phyloP scores from a whole-genome alignment of 768 basidiomycete species.

The Panaeolus papilionaceus region DNA sequence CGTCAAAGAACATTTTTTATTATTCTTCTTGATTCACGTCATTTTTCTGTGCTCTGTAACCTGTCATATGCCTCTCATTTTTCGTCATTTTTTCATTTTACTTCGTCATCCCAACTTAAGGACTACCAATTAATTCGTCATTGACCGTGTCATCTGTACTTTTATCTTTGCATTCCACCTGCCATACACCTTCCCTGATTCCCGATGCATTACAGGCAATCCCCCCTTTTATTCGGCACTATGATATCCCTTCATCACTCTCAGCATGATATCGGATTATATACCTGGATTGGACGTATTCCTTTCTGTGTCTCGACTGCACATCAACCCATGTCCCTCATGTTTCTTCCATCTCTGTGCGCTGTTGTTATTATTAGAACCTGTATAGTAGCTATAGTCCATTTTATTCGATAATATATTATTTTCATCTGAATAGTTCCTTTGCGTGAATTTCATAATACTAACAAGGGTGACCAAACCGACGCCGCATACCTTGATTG shows the following conservation, averaged over 20 bases:
- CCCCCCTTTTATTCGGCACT: background rate
- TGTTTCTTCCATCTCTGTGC: constrained; percentile 7
- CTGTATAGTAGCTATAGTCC: constrained; percentile 16
- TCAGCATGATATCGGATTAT: constrained; percentile 12
- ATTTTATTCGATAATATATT: constrained; percentile 15
- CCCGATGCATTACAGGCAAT: constrained; percentile 6
- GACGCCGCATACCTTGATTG: background rate
- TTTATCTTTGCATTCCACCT: constrained; percentile 19
- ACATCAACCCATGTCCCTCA: constrained; percentile 15
- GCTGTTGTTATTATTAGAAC: constrained; percentile 3
- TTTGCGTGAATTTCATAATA: background rate
- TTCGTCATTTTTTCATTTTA: constrained; percentile 20
- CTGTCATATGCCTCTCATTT: constrained; percentile 14
- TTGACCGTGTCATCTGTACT: constrained; percentile 12
- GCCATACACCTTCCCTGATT: constrained; percentile 18
- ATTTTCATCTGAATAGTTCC: background rate
- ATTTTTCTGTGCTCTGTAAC: constrained; percentile 6
- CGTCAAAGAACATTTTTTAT: constrained; percentile 22
- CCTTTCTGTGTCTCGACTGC: background rate
- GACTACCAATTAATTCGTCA: constrained; percentile 3
- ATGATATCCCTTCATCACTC: constrained; percentile 7
- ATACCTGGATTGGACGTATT: constrained; percentile 10
- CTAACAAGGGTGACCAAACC: background rate
- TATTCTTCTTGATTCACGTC: background rate
- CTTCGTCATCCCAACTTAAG: constrained; percentile 13